Percentiles rank a stretch among this genome's conserved stretches.
These are phyloP conservation scores for Entophlyctis helioformis DNA, from an alignment of 192 early-diverging fungal species.

Conservation along the genomic window DNA sequence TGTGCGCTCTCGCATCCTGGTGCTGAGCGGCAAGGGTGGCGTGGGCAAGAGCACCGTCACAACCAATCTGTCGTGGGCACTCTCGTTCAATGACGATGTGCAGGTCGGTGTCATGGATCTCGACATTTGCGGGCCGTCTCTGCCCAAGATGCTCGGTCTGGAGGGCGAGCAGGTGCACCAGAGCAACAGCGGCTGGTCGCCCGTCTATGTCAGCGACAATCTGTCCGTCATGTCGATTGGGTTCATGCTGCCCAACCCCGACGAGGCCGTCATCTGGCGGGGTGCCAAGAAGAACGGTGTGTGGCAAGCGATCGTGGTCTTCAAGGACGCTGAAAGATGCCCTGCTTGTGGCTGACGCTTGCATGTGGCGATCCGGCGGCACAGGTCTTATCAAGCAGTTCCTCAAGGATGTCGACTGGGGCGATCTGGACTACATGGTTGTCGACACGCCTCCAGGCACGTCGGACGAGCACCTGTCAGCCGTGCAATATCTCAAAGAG, in stretches of 20 bases:
- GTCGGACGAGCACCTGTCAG: conserved; percentile 92
- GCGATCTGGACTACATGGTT: conserved; percentile 84
- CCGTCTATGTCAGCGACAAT: conserved; percentile 38
- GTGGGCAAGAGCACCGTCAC: conserved; percentile 96
- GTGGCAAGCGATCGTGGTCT: not conserved
- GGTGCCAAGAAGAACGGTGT: conserved; percentile 96
- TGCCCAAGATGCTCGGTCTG: conserved; percentile 91
- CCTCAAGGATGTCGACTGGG: conserved; percentile 92
- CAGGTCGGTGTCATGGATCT: conserved; percentile 89
- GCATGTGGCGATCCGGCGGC: too few species aligned
- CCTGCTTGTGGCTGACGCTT: too few species aligned
- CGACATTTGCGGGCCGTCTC: conserved; percentile 93
- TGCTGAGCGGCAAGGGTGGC: conserved; percentile 95
- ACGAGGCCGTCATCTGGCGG: conserved; percentile 95
- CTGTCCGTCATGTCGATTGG: conserved; percentile 89
- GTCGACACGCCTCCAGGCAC: conserved; percentile 98
- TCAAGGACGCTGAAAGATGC: not conserved
- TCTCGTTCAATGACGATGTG: conserved; percentile 21
- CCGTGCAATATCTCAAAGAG: conserved; percentile 81
- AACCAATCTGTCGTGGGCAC: conserved; percentile 51
- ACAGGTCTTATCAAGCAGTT: conserved; percentile 96
- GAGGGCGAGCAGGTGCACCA: conserved; percentile 83
- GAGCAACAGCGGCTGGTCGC: conserved; percentile 68
- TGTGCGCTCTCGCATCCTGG: conserved; percentile 80
- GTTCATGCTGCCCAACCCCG: conserved; percentile 76